Conservation (phyloP, 2,329 filamentous ascomycete species). For the Thelonectria rubi region DNA sequence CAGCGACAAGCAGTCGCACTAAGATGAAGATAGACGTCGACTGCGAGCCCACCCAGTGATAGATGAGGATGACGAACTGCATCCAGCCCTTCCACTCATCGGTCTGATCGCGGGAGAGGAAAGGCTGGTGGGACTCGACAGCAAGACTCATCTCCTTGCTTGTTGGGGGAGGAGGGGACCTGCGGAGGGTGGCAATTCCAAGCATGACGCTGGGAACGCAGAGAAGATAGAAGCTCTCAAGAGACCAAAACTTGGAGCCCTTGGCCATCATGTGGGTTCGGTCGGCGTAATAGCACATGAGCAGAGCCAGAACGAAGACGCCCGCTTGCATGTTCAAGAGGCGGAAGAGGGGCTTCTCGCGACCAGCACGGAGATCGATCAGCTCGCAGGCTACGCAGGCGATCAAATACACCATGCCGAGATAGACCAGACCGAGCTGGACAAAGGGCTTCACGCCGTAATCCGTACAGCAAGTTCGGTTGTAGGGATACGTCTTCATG, state of each 20-base stretch:
- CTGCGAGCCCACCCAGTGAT: constrained; percentile 62
- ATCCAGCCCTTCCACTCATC: constrained; percentile 75
- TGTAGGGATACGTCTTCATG: constrained; percentile 49
- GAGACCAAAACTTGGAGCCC: constrained; percentile 37
- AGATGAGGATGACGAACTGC: constrained; percentile 62
- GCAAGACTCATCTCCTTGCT: constrained; percentile 10
- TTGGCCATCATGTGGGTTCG: constrained; percentile 44
- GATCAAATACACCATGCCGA: constrained; percentile 32
- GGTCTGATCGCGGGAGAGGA: constrained; percentile 59
- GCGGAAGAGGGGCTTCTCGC: constrained; percentile 17
- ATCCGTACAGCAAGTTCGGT: constrained; percentile 60
- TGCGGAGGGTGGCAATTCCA: constrained; percentile 35
- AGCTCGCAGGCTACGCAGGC: constrained; percentile 30
- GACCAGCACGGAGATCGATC: constrained; percentile 22
- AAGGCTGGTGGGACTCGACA: constrained; percentile 11
- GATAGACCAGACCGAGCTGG: constrained; percentile 36
- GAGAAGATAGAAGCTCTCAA: constrained; percentile 35
- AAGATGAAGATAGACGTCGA: constrained; percentile 59
- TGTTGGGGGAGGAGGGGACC: constrained; percentile 24
- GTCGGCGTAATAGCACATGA: constrained; percentile 43
- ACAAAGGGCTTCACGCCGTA: constrained; percentile 48
- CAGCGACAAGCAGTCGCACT: constrained; percentile 61
- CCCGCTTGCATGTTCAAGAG: constrained; percentile 38
- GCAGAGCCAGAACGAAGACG: constrained; percentile 38
- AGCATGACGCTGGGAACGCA: constrained; percentile 27